Evolutionary conservation across 2,329 filamentous ascomycete genomes (phyloP), one percentile per base, ranked within the genome.

Genomic region (Nemania sp.): DNA sequence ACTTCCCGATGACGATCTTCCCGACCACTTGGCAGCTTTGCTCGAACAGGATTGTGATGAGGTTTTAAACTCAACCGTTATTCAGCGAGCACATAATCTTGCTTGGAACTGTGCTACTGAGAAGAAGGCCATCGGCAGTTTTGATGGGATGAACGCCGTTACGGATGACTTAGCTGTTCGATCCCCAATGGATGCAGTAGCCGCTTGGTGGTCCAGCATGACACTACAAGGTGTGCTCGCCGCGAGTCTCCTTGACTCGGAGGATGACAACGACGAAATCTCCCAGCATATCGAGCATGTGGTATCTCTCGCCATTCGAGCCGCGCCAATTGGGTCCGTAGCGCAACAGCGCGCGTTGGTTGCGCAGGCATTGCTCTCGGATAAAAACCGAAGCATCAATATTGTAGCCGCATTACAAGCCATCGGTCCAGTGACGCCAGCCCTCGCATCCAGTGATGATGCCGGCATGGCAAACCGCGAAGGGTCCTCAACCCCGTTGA

Each of bases 21-120:
- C 92, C 0, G 83, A 86, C 11, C 88, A 97, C 68, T 79, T 97
- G 6, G 83, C 85, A 2, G 77, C 83, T 6, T 79, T 97, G 2
- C 80, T 97, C 3, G 83, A 91, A 59, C 83, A 88, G 57, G 87
- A 93, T 23, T 91, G 88, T 61, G 90, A 95, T 47, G 84, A 91
- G 19, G 90, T 97, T 7, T 80, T 97, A 61, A 86, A 86, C 59
- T 81, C 89, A 48, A 80, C 81, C 39, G 87, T 96, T 57, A 82
- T 93, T 33, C 90, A 96, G 71, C 85, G 91, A 49, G 91, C 91
- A 1, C 90, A 93, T 69, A 96, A 96, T 68, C 79, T 97, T 14
- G 90, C 91, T 2, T 96, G 91, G 83, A 94, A 96, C 71, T 81
- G 83, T 52, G 84, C 86, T 4, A 93, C 88, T 0, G 84, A 85